phyloP scores from a whole-genome alignment of 305 asterid genomes.

The Solanum chacoense region DNA sequence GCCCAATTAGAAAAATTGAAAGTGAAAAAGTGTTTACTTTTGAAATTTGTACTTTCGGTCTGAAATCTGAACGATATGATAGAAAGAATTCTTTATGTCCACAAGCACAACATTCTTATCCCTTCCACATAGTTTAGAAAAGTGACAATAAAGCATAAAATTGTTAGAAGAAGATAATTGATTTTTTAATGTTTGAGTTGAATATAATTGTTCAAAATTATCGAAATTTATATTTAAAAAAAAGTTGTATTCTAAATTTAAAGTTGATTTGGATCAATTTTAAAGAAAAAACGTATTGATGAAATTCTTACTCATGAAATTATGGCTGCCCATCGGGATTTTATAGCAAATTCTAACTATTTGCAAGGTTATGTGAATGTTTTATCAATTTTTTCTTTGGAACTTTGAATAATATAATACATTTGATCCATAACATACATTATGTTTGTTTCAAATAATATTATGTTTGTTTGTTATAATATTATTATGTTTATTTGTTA shows the following conservation, averaged over 20 bases:
- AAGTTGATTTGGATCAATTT: not conserved
- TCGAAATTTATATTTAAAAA: not conserved
- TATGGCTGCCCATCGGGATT: not conserved
- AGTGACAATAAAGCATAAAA: not conserved
- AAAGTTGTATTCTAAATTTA: not conserved
- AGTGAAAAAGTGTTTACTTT: not conserved
- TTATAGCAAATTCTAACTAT: not conserved
- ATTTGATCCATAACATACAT: not conserved
- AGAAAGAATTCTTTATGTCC: not conserved
- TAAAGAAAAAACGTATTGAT: not conserved
- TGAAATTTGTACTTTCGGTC: not conserved
- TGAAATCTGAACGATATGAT: not conserved
- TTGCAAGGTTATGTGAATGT: not conserved
- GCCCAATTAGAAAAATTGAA: not conserved
- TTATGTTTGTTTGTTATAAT: no score
- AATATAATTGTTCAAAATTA: not conserved
- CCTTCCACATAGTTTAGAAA: not conserved
- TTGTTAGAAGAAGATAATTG: not conserved
- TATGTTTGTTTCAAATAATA: not conserved
- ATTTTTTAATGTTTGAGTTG: not conserved
- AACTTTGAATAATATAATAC: not conserved
- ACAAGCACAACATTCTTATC: not conserved
- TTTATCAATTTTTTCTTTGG: not conserved
- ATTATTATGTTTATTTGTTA: not conserved
- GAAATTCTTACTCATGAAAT: not conserved